These are phyloP conservation scores for Parachaetomium inaequale DNA, from an alignment of 495 filamentous ascomycete species.

Conservation along the genomic window DNA sequence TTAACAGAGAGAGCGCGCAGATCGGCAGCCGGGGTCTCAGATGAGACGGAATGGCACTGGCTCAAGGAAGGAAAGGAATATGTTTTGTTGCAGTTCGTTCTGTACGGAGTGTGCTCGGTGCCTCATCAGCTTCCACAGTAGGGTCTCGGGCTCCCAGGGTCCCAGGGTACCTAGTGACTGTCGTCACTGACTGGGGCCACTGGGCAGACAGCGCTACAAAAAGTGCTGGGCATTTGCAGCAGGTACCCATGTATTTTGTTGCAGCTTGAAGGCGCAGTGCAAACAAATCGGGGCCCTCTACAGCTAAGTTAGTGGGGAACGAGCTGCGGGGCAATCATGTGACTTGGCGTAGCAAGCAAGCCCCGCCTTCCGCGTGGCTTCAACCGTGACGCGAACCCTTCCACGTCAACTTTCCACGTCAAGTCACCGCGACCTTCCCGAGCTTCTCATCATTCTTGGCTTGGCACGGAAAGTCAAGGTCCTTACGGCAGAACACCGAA, in stretches of 20 bases:
- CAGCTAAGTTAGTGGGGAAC: background rate
- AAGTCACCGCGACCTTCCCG: too few relatives aligned
- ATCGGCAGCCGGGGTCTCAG: background rate
- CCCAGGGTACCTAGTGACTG: background rate
- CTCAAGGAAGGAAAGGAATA: background rate
- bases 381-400: too few relatives aligned
- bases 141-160: background rate
- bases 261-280: background rate
- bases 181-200: slow-evolving; percentile 1
- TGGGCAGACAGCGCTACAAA: background rate
- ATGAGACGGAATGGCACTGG: background rate
- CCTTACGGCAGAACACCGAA: too few relatives aligned
- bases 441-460: too few relatives aligned
- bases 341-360: slow-evolving; percentile 7
- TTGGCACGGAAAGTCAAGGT: too few relatives aligned
- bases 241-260: background rate
- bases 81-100: background rate
- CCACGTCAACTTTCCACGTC: too few relatives aligned
- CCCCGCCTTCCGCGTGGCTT: background rate
- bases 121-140: slow-evolving; percentile 1
- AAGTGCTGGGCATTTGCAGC: background rate
- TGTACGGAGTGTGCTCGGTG: background rate
- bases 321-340: slow-evolving; percentile 1
- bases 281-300: background rate
- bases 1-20: background rate